phyloP scores from a whole-genome alignment of 345 rosid species.

The Pugionium cornutum region DNA sequence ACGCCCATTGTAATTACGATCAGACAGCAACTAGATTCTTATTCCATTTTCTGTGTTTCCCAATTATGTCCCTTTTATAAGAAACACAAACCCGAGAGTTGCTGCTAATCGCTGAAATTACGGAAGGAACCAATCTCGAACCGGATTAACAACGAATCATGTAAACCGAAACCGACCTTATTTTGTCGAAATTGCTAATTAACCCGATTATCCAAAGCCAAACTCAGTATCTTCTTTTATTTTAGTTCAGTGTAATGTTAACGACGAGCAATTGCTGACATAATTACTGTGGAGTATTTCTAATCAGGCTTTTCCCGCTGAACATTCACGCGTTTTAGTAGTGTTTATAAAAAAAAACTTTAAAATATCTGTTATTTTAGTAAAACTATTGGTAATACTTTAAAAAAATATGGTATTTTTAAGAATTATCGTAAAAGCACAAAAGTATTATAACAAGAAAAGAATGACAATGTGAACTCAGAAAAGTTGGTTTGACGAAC shows the following conservation, averaged over 20 bases:
- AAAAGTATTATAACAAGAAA: too few species aligned
- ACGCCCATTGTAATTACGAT: slow-evolving; percentile 15
- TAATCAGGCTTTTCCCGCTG: slow-evolving; percentile 19
- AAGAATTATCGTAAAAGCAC: too few species aligned
- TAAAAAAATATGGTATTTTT: too few species aligned
- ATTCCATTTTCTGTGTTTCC: background rate
- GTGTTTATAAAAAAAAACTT: too few species aligned
- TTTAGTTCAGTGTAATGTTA: too few species aligned
- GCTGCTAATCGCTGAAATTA: background rate
- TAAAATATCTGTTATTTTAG: too few species aligned
- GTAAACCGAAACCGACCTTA: background rate
- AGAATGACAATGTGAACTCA: too few species aligned
- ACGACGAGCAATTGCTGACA: background rate
- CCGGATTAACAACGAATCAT: background rate
- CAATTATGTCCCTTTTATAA: background rate
- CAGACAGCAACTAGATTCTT: slow-evolving; percentile 28
- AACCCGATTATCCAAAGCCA: too few species aligned
- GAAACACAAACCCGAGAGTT: background rate
- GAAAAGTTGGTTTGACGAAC: slow-evolving; percentile 15
- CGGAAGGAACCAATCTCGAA: background rate
- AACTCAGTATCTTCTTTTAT: too few species aligned
- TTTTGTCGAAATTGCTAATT: background rate
- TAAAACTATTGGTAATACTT: too few species aligned
- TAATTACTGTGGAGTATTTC: slow-evolving; percentile 1
- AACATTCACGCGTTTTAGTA: slow-evolving; percentile 12